These are phyloP conservation scores for Dicorynia guianensis DNA, from an alignment of 306 rosid genomes.

Conservation along the genomic window DNA sequence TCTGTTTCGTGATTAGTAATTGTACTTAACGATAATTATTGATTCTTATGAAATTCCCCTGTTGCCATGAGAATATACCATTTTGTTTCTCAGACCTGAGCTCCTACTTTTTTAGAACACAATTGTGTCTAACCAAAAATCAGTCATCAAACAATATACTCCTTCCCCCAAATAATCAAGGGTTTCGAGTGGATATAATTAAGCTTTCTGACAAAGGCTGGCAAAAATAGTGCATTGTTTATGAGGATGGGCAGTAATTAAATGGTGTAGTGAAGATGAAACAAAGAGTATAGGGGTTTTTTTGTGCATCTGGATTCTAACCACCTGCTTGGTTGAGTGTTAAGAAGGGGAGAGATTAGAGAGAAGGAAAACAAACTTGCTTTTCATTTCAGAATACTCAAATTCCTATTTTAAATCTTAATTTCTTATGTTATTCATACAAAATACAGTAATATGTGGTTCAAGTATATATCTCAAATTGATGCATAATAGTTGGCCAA, in stretches of 20 bases:
- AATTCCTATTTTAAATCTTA: conserved; percentile 5
- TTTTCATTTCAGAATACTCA: conserved; percentile 10
- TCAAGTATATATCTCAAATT: conserved; percentile 10
- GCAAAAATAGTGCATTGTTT: background rate
- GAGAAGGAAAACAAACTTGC: background rate
- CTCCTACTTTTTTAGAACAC: too few relatives aligned
- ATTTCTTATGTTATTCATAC: background rate
- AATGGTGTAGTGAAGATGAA: conserved; percentile 8
- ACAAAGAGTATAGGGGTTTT: background rate
- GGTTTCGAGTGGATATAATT: background rate
- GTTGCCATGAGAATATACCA: too few relatives aligned
- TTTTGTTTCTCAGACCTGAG: too few relatives aligned
- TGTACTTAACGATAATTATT: too few relatives aligned
- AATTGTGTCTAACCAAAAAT: too few relatives aligned
- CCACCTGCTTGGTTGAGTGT: background rate
- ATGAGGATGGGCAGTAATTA: conserved; percentile 5
- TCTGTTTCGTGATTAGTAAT: too few relatives aligned
- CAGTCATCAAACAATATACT: too few relatives aligned
- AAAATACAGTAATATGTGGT: too few relatives aligned
- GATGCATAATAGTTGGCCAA: background rate
- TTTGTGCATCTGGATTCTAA: too few relatives aligned
- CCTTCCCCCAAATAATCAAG: background rate
- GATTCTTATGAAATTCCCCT: too few relatives aligned
- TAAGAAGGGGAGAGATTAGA: background rate
- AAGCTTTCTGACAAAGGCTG: background rate